Base-by-base conservation (phyloP, 768 basidiomycete species). In the Russula ochroleuca region DNA sequence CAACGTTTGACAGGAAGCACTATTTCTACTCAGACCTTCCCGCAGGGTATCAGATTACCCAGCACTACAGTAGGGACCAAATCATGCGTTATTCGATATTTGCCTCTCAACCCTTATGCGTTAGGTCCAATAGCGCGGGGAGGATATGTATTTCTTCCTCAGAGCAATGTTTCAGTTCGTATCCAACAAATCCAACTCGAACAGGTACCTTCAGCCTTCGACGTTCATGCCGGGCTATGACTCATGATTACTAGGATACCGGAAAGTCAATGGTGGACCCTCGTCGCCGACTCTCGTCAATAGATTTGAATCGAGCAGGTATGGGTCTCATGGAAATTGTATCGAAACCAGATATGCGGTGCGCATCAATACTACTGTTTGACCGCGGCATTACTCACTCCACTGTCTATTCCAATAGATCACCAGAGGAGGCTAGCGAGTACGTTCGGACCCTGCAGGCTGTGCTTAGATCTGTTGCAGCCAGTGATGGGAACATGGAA, bases 21-120 rank as follows among this genome's bases (percentile, higher is more conserved):
- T 99, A 99, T 73, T 98, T 98, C 74, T 98, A 99, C 71, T 83
- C 92, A 5, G 97, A 98, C 74, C 81, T 97, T 40, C 94, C 97
- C 0, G 81, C 88, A 5, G 96, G 96, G 0, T 98, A 94, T 74
- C 97, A 99, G 75, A 96, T 99, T 66, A 99, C 63, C 21, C 63
- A 64, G 47, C 52, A 11, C 52, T 64, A 64, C n/a, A 59, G 63
- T 64, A 13, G 10, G 63, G 43, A 59, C 40, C 17, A 21, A 10
- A 40, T 17, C 33, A 15, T 67, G 23, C 47, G 31, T 9, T n/a
- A 37, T 37, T 31, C 11, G 5, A 57, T 43, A n/a, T 14, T 8
- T 48, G 69, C 53, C 11, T 57, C 51, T 63, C 62, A 43, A 14
- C 35, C n/a, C 11, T 15, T 55, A 47, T 33, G 17, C n/a, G n/a